Base-by-base conservation (phyloP, 139 green algal genomes). In the Chlorella sp. region DNA sequence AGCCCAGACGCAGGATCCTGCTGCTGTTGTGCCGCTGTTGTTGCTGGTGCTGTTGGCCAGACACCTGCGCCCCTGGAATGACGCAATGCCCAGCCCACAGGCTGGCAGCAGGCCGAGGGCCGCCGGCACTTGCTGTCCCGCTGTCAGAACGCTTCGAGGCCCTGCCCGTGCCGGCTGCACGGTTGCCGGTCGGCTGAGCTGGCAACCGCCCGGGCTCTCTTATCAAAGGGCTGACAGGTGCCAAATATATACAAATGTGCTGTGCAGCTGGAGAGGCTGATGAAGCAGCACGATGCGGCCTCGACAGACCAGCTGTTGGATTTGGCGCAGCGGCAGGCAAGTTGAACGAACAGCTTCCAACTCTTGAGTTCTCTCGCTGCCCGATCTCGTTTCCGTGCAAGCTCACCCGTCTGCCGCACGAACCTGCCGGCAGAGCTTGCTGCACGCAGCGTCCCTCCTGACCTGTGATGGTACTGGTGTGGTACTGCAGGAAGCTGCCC, bases 291-390 rank as follows among this genome's bases (percentile, higher is more conserved):
- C 84, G 87, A 92, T 34, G 92, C 78, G 42, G 36, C 73, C 40
- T 91, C 73, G 39, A 94, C 84, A 1, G 92, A 91, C 26, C 86
- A 95, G 86, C 92, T 98, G 88, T 88, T 97, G 69, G 89, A 91
- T 36, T 34, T 80, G 26, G 92, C 92, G 15, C 64, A 66, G 84
- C 32, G 24, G 28, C 84, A 85, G 79, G 79, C 79, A 85, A 85
- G 79, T 40, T 32, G 2, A 7, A 40, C 18, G 5, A 24, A 42
- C 22, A 12, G 34, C 24, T 48, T 1, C n/a, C 36, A 14, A 34
- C 14, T 36, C 68, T 30, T 32, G 5, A n/a, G 18, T 68, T 68
- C 21, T 32, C 19, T n/a, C 32, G 68, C 76, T 53, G 16, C 18
- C 37, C 9, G 76, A 16, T 83, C 30, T 61, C 15, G 32, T 53